These are phyloP conservation scores for Bretschneidera sinensis DNA, from an alignment of 345 rosid genomes.

Conservation along the genomic window DNA sequence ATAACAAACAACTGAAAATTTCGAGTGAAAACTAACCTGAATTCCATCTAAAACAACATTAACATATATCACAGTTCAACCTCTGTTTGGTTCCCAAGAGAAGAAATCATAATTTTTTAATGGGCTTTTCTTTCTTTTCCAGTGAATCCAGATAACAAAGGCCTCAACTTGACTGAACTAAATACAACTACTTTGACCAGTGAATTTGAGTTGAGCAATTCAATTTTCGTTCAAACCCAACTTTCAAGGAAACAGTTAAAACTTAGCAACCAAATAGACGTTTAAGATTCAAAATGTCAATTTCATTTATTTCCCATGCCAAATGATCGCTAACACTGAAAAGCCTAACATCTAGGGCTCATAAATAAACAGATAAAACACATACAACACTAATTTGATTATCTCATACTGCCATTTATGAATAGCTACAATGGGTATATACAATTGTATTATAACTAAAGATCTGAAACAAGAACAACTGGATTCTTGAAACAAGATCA, in stretches of 20 bases:
- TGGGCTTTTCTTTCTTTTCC: too few relatives aligned
- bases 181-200: background rate
- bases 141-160: too few relatives aligned
- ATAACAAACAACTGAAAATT: background rate
- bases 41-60: background rate
- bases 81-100: background rate
- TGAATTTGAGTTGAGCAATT: too few relatives aligned
- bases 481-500: background rate
- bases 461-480: constrained; percentile 18
- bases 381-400: too few relatives aligned
- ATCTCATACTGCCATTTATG: too few relatives aligned
- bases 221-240: background rate
- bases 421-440: too few relatives aligned
- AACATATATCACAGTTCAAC: background rate
- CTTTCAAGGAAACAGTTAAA: background rate
- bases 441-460: background rate
- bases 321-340: background rate
- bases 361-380: background rate
- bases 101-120: too few relatives aligned
- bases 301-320: background rate
- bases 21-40: too few relatives aligned
- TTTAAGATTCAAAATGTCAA: background rate
- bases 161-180: background rate
- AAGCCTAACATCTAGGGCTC: background rate
- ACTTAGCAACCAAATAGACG: background rate